These are phyloP conservation scores for Exserohilum turcica DNA, from an alignment of 2,329 filamentous ascomycete genomes.

Conservation along the genomic window DNA sequence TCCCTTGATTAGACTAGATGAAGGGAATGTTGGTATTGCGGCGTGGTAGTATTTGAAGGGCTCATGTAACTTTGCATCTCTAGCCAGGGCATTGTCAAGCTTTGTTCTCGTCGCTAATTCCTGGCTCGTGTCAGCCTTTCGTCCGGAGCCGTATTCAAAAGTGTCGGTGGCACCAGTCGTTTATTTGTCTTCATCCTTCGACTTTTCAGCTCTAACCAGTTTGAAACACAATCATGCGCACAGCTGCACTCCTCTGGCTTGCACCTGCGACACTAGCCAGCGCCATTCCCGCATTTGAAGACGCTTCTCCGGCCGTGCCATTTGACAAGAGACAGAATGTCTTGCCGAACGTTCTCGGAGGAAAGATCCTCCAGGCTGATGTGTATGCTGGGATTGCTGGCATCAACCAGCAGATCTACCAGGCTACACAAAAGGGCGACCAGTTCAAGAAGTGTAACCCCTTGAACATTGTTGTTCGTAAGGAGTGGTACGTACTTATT, in stretches of 20 bases:
- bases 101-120: conserved; percentile 12
- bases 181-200: conserved; percentile 11
- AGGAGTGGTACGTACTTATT: conserved; percentile 50
- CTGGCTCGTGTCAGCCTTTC: conserved; percentile 9
- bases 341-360: conserved; percentile 11
- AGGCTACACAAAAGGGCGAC: conserved; percentile 23
- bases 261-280: conserved; percentile 21
- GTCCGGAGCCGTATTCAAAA: conserved; percentile 17
- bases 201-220: conserved; percentile 13
- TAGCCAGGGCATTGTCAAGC: conserved; percentile 14
- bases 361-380: conserved; percentile 29
- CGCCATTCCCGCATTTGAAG: conserved; percentile 20
- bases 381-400: conserved; percentile 30
- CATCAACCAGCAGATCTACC: conserved; percentile 35
- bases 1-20: conserved; percentile 6
- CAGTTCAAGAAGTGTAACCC: conserved; percentile 45
- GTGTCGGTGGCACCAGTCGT: conserved; percentile 4
- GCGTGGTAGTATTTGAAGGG: conserved; percentile 23
- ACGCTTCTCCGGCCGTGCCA: conserved; percentile 5
- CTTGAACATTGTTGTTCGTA: conserved; percentile 47
- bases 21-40: conserved; percentile 6
- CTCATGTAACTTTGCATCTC: conserved; percentile 9
- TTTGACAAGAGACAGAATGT: conserved; percentile 28
- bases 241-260: conserved; percentile 24
- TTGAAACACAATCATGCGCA: conserved; percentile 24